These are phyloP conservation scores for Solanum etuberosum DNA, from an alignment of 257 asterid species.

Conservation along the genomic window DNA sequence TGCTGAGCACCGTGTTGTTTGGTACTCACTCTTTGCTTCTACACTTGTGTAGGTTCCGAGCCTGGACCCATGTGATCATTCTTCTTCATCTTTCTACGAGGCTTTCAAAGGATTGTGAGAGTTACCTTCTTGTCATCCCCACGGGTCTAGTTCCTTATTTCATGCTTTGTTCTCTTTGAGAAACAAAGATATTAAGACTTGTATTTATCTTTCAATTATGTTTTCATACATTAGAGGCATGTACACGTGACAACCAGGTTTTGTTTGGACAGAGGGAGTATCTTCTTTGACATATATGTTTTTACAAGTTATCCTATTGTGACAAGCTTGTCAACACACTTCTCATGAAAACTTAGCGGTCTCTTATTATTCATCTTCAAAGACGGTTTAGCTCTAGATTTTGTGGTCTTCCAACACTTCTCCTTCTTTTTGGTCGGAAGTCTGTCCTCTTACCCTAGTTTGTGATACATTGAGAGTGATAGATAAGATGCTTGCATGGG, in stretches of 20 bases:
- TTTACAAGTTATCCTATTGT: not conserved
- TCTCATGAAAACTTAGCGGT: not conserved
- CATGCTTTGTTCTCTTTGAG: not conserved
- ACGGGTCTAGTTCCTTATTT: not conserved
- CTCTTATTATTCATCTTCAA: not conserved
- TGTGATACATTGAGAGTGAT: no score
- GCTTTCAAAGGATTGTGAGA: not conserved
- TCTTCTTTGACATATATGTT: no score
- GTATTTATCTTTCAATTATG: not conserved
- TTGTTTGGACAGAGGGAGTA: not conserved
- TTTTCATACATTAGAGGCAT: not conserved
- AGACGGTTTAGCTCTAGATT: not conserved
- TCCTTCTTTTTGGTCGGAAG: no score
- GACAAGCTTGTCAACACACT: not conserved
- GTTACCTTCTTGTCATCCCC: not conserved
- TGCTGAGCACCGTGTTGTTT: not conserved
- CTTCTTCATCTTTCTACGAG: not conserved
- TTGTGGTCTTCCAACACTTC: not conserved
- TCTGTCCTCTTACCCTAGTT: no score
- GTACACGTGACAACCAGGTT: no score
- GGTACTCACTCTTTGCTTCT: not conserved
- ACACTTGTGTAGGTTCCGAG: not conserved
- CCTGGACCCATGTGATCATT: not conserved
- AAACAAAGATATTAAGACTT: not conserved
- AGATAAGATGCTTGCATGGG: no score